Evolutionary conservation across 805 yeast species (phyloP).

Genomic region (Hemisphaericaspora nanyangensis): DNA sequence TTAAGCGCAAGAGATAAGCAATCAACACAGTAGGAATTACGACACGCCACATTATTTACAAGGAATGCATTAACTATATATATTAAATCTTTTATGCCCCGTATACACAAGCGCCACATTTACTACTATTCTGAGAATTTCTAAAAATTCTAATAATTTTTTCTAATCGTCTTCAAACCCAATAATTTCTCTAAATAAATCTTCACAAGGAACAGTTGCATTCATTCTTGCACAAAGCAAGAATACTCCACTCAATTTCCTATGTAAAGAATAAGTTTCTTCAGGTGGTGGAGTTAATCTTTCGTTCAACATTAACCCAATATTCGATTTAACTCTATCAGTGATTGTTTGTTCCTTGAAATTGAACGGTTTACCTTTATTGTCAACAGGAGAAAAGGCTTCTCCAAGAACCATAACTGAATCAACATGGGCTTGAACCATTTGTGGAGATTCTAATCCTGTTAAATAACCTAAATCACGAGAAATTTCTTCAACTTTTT

Average conservation of each 20-base stretch:
- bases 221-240: conserved; percentile 80
- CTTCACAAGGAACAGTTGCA: conserved; percentile 79
- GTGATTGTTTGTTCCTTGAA: conserved; percentile 87
- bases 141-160: too few relatives aligned
- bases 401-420: conserved; percentile 89
- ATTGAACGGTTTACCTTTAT: conserved; percentile 54
- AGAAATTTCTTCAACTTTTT: conserved; percentile 61
- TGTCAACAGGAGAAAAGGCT: conserved; percentile 65
- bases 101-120: too few relatives aligned
- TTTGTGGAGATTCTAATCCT: conserved; percentile 81
- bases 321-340: conserved; percentile 84
- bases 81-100: too few relatives aligned
- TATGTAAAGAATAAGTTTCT: conserved; percentile 93
- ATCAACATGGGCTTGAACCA: conserved; percentile 91
- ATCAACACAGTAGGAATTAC: too few relatives aligned
- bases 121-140: too few relatives aligned
- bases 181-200: conserved; percentile 72
- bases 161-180: conserved; percentile 49
- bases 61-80: too few relatives aligned
- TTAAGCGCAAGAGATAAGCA: too few relatives aligned
- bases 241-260: conserved; percentile 93
- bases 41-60: too few relatives aligned
- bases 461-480: conserved; percentile 80
- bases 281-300: conserved; percentile 97
- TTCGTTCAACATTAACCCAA: conserved; percentile 85